Evolutionary conservation across 2,329 filamentous ascomycete genomes (phyloP).

Genomic region (Torrubiella hemipterigena): DNA sequence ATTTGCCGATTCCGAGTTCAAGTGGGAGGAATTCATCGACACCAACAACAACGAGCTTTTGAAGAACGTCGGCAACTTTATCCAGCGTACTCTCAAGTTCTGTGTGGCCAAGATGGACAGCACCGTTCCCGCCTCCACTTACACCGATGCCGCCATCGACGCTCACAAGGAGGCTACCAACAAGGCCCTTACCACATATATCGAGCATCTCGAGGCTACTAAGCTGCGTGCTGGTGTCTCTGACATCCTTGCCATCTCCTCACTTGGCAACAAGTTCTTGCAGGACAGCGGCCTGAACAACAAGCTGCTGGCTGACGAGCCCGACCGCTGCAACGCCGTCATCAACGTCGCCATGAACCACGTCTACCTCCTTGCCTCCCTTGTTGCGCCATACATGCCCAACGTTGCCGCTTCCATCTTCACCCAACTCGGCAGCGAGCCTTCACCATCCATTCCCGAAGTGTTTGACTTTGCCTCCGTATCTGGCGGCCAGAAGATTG

Average conservation of each 20-base stretch:
- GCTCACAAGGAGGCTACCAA: conserved; percentile 53
- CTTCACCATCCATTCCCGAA: conserved; percentile 47
- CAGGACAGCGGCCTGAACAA: conserved; percentile 43
- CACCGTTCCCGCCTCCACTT: conserved; percentile 47
- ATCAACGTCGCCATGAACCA: conserved; percentile 75
- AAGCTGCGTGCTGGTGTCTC: conserved; percentile 57
- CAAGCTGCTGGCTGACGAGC: conserved; percentile 39
- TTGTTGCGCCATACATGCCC: conserved; percentile 79
- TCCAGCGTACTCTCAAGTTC: conserved; percentile 65
- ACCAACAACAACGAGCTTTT: conserved; percentile 84
- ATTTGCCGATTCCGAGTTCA: conserved; percentile 76
- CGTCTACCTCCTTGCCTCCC: conserved; percentile 66
- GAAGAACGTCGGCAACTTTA: conserved; percentile 63
- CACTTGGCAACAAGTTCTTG: conserved; percentile 36
- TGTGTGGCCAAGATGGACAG: conserved; percentile 64
- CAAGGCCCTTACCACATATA: conserved; percentile 52
- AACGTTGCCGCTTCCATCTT: conserved; percentile 65
- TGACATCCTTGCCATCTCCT: conserved; percentile 55
- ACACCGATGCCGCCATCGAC: conserved; percentile 42
- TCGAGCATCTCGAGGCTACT: conserved; percentile 56
- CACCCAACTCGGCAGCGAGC: conserved; percentile 54
- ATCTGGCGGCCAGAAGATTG: conserved; percentile 66
- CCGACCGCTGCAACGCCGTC: conserved; percentile 39
- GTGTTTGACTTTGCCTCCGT: conserved; percentile 51
- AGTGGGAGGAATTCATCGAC: conserved; percentile 73